Evolutionary conservation across 2,329 filamentous ascomycete species (phyloP), one percentile per base, ranked within the genome.

Genomic region (Neophaeococcomyces aloes): DNA sequence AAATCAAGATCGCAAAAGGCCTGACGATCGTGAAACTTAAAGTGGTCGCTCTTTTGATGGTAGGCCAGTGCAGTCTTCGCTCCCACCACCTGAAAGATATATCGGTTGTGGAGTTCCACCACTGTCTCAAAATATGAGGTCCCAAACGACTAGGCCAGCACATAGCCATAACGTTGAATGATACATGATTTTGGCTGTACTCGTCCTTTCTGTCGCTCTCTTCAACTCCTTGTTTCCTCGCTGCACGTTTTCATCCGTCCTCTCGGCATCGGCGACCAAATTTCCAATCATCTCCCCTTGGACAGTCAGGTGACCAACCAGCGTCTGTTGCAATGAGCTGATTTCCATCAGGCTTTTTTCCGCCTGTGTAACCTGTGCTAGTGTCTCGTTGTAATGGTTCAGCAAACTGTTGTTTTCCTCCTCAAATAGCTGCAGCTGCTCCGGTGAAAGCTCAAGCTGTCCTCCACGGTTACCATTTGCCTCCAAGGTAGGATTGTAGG

Each of bases 281-380:
- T 91, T 84, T 48, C 87, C 83, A 50, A 98, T 94, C 55, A 91
- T 82, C 45, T 86, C 86, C 43, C 85, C 83, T 59, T 98, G 91
- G 11, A 82, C 81, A 30, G 81, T 76, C 17, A 98, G 74, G 59
- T 95, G 94, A 56, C 78, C 78, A 31, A 91, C 86, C 10, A 98
- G 79, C 42, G 89, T 80, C 44, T 84, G 86, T 61, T 98, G 91
- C 40, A 98, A 70, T 59, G 94, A 87, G 6, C 86, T 83, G 50
- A 98, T 95, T 61, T 98, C 91, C 3, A 94, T 64, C 4, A 98
- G 74, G 1, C 87, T 94, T 60, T 84, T 86, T 62, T 98, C 87
- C 0, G 87, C 87, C 19, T 75, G 93, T 85, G 83, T 84, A 53
- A 96, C 86, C 73, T 96, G 91, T 62, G 88, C 83, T 60, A 96